A percentile compares a stretch with the other conserved stretches of the same genome.
Evolutionary conservation across 306 rosid genomes (phyloP).

Genomic region (Malus asiatica): DNA sequence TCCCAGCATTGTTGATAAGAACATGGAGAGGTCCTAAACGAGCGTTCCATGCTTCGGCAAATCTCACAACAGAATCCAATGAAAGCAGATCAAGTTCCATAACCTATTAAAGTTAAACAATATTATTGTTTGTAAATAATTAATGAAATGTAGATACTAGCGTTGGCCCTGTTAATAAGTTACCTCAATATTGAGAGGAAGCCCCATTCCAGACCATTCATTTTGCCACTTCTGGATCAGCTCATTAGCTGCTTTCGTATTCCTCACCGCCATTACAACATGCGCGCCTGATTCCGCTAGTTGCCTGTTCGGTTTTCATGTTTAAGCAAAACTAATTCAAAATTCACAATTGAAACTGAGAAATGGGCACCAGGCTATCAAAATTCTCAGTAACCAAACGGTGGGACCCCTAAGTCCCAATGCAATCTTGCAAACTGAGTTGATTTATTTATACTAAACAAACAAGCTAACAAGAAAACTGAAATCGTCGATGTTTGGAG

Average conservation of each 20-base stretch:
- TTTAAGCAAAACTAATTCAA: neutral
- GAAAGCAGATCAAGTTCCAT: conserved; percentile 93
- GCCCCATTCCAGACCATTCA: conserved; percentile 71
- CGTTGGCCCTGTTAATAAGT: neutral
- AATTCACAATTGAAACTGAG: neutral
- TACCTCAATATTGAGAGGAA: conserved; percentile 94
- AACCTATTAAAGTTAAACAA: conserved; percentile 43
- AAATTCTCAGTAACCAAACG: neutral
- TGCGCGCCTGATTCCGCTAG: conserved; percentile 93
- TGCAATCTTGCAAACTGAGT: neutral
- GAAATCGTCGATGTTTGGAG: neutral
- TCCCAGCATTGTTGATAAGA: conserved; percentile 97
- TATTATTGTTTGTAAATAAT: neutral
- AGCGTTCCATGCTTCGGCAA: conserved; percentile 82
- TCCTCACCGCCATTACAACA: conserved; percentile 99
- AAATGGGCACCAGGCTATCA: neutral
- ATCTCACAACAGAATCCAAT: conserved; percentile 79
- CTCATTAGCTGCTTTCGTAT: conserved; percentile 63
- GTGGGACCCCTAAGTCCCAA: neutral
- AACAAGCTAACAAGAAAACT: neutral
- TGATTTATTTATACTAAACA: neutral
- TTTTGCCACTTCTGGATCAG: conserved; percentile 88
- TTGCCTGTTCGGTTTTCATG: conserved; percentile 53
- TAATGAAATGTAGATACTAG: neutral
- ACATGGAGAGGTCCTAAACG: conserved; percentile 78